Evolutionary conservation across 192 early-diverging fungal species (phyloP).

Genomic region (Coemansia sp.): DNA sequence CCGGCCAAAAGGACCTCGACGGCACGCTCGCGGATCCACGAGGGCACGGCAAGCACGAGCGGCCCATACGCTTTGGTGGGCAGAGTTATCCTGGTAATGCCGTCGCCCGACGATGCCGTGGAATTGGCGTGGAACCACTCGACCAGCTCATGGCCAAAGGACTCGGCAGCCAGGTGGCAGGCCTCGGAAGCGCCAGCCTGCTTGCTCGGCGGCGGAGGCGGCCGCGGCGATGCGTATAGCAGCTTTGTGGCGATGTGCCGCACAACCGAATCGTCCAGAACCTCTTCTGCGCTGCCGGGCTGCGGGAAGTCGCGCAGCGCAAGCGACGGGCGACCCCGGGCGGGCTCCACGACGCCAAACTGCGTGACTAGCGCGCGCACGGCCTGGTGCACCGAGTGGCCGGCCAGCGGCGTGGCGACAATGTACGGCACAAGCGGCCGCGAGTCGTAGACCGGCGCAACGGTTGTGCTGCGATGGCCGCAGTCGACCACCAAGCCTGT

Average conservation of each 20-base stretch:
- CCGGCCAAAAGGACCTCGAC: conserved; percentile 81
- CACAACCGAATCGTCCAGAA: conserved; percentile 14
- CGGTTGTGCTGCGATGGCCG: conserved; percentile 75
- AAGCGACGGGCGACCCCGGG: background rate
- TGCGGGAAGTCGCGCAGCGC: background rate
- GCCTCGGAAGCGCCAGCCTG: background rate
- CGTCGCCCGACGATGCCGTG: background rate
- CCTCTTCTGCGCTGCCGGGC: background rate
- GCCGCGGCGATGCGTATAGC: conserved; percentile 10
- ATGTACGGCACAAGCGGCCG: conserved; percentile 20
- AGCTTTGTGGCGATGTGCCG: conserved; percentile 7
- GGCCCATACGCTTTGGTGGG: background rate
- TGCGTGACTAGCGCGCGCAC: conserved; percentile 11
- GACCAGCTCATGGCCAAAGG: background rate
- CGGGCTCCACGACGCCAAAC: conserved; percentile 18
- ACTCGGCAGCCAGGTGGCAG: background rate
- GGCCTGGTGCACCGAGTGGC: conserved; percentile 6
- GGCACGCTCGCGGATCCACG: conserved; percentile 84
- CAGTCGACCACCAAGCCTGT: conserved; percentile 88
- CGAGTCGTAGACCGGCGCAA: conserved; percentile 69
- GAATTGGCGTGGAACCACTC: conserved; percentile 22
- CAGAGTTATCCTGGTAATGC: background rate
- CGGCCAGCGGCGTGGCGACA: conserved; percentile 19
- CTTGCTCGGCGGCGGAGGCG: background rate
- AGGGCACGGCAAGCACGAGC: conserved; percentile 60